Percentiles rank a stretch among this genome's conserved stretches.
Conservation (phyloP, 345 rosid species). For the Limnanthes douglasii region DNA sequence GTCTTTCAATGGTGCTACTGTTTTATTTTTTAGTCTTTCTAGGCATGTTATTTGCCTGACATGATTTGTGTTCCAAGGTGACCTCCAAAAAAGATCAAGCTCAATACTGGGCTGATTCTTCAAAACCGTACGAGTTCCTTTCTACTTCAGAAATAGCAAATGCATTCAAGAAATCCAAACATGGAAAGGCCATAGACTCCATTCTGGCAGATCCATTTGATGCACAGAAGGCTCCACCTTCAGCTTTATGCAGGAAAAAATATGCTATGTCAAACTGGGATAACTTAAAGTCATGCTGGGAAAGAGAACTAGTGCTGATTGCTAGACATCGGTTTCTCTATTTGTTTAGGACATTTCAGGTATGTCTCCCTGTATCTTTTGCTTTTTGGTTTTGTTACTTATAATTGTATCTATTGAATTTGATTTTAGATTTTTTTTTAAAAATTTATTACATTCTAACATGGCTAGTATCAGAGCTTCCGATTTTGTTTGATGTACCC, state of each 20-base stretch:
- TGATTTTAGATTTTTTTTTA: too few relatives aligned
- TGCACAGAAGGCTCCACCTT: constrained; percentile 32
- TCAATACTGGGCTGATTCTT: constrained; percentile 86
- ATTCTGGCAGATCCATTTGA: constrained; percentile 30
- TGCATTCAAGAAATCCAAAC: constrained; percentile 49
- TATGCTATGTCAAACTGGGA: constrained; percentile 70
- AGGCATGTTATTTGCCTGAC: constrained; percentile 5
- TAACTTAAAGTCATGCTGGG: constrained; percentile 47
- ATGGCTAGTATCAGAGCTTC: too few relatives aligned
- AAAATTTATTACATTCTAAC: too few relatives aligned
- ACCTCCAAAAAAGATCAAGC: constrained; percentile 93
- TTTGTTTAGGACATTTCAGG: constrained; percentile 73
- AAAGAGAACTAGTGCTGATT: constrained; percentile 52
- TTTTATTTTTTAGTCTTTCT: constrained; percentile 6
- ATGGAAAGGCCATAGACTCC: constrained; percentile 39
- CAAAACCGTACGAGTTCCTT: constrained; percentile 47
- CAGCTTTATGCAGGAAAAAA: constrained; percentile 49
- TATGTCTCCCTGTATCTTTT: constrained; percentile 7
- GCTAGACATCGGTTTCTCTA: constrained; percentile 62
- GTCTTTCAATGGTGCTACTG: constrained; percentile 2
- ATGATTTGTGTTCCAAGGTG: constrained; percentile 29
- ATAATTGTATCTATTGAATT: constrained; percentile 2
- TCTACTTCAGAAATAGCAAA: constrained; percentile 56
- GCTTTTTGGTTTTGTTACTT: not conserved
- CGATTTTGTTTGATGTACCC: too few relatives aligned